These are phyloP conservation scores for Gloeophyllum trabeum DNA, from an alignment of 768 basidiomycete genomes.

Conservation along the genomic window DNA sequence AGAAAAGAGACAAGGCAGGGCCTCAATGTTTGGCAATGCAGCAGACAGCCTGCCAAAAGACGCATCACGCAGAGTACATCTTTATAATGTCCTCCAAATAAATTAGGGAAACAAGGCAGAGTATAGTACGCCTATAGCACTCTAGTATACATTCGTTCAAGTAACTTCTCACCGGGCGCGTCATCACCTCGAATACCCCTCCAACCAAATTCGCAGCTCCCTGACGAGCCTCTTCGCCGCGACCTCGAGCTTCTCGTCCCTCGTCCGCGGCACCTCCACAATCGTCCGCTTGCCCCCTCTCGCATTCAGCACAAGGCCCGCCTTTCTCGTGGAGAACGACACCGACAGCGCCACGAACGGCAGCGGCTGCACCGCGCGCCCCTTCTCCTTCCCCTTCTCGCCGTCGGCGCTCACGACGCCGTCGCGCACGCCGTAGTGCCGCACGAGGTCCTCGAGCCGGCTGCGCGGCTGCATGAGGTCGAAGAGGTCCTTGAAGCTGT, in stretches of 20 bases:
- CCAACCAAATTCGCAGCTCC: constrained; percentile 34
- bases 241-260: constrained; percentile 45
- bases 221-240: constrained; percentile 40
- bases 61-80: no score
- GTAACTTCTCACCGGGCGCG: no score
- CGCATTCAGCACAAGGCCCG: constrained; percentile 23
- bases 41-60: no score
- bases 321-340: constrained; percentile 27
- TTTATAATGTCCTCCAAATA: no score
- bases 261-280: constrained; percentile 35
- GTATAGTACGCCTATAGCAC: no score
- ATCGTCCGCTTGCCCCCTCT: constrained; percentile 37
- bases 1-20: no score
- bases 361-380: constrained; percentile 9
- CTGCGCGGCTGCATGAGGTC: constrained; percentile 65
- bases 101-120: no score
- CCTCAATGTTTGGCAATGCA: no score
- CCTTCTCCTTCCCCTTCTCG: constrained; percentile 3
- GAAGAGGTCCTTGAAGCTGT: constrained; percentile 71
- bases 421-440: constrained; percentile 26
- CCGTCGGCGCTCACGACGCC: constrained; percentile 16
- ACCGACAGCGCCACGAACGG: constrained; percentile 26
- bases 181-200: no score
- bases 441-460: constrained; percentile 66
- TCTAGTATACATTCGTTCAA: no score